Percentiles rank a stretch among this genome's conserved stretches.
Conservation (phyloP, 768 basidiomycete genomes). For the Cubamyces lactineus region DNA sequence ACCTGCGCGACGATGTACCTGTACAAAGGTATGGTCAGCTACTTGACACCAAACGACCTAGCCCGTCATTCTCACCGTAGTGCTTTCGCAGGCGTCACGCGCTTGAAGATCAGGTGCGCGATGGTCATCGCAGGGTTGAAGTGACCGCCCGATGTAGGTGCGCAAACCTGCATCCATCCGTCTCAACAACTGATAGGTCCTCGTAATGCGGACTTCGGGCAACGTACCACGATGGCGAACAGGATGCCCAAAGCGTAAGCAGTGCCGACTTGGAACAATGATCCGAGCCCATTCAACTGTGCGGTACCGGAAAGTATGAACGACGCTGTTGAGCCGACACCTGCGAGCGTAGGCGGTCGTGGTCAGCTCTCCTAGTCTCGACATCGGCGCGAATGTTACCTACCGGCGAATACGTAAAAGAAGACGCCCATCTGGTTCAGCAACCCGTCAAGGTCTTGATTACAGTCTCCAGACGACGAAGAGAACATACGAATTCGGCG, state of each 20-base stretch:
- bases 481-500: conserved; percentile 35
- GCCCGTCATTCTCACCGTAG: conserved; percentile 41
- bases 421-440: conserved; percentile 33
- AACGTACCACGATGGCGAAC: conserved; percentile 37
- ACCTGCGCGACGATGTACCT: conserved; percentile 60
- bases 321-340: conserved; percentile 40
- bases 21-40: not conserved
- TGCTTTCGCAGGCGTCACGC: conserved; percentile 57
- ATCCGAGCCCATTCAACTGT: conserved; percentile 31
- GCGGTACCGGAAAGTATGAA: conserved; percentile 35
- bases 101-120: conserved; percentile 51
- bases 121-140: conserved; percentile 63
- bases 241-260: conserved; percentile 44
- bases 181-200: not conserved
- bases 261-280: conserved; percentile 37
- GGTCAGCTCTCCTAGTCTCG: not conserved
- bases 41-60: not conserved
- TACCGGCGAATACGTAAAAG: conserved; percentile 36
- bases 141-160: conserved; percentile 43
- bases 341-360: conserved; percentile 19
- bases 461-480: not conserved
- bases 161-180: conserved; percentile 26
- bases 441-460: not conserved
- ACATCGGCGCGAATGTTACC: not conserved
- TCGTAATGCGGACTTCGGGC: not conserved